phyloP scores from a whole-genome alignment of 441 rosid genomes.

The Euphorbia neoarborescens region DNA sequence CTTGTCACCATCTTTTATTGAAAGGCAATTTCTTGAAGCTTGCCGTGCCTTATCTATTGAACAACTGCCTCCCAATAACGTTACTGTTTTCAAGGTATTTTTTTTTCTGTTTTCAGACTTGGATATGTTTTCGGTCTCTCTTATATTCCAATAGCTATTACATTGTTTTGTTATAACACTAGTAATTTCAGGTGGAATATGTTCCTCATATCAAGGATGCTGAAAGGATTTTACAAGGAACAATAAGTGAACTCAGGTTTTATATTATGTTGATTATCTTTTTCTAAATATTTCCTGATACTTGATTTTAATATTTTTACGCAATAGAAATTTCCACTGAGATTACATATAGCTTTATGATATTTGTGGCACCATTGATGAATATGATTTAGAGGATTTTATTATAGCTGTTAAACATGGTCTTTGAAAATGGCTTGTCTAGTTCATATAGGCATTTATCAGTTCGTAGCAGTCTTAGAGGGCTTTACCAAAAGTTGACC shows the following conservation, averaged over 20 bases:
- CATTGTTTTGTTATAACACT: slow-evolving; percentile 15
- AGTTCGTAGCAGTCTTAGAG: neutral
- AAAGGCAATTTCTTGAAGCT: slow-evolving; percentile 81
- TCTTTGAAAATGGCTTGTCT: neutral
- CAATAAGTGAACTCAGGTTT: slow-evolving; percentile 74
- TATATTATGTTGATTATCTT: slow-evolving; percentile 22
- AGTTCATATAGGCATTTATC: neutral
- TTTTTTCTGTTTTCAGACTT: slow-evolving; percentile 7
- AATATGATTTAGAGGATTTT: slow-evolving; percentile 4
- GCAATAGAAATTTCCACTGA: slow-evolving; percentile 2
- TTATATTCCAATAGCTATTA: slow-evolving; percentile 10
- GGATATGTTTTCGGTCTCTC: slow-evolving; percentile 16
- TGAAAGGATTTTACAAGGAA: slow-evolving; percentile 60
- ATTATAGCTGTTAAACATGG: slow-evolving; percentile 1
- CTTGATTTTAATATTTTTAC: slow-evolving; percentile 8
- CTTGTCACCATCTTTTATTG: slow-evolving; percentile 59
- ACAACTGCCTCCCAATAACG: slow-evolving; percentile 35
- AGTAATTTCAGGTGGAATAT: slow-evolving; percentile 62
- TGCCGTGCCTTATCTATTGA: slow-evolving; percentile 61
- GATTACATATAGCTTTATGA: neutral
- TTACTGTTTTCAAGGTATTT: slow-evolving; percentile 51
- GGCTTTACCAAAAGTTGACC: neutral
- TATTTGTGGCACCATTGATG: slow-evolving; percentile 13
- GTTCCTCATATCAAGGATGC: slow-evolving; percentile 69
- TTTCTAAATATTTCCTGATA: neutral